Evolutionary conservation across 495 filamentous ascomycete species (phyloP), one percentile per base, ranked within the genome.

Genomic region (Cercophora newfieldiana): DNA sequence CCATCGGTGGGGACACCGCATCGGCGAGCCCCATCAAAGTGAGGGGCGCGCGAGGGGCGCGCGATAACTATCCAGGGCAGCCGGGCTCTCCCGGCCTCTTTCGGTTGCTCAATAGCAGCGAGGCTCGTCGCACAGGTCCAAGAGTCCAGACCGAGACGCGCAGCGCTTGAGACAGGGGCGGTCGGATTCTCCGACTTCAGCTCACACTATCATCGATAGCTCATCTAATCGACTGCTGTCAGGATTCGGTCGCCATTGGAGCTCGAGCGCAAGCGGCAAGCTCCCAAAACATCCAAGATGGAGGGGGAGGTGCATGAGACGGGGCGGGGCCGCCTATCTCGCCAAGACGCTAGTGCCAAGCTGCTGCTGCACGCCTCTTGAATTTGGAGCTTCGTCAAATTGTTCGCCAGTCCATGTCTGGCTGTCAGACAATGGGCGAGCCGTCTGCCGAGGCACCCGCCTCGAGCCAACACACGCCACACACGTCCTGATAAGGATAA

Each of bases 271-370:
- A 54, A 54, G 50, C 37, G 18, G 37, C 37, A 14, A 54, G 50
- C 21, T 24, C 50, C 25, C 50, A 26, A 54, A 26, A 22, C 50
- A 26, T 54, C 50, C 16, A 54, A 54, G n/a, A 26, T 22, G 25
- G 50, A 14, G 50, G 50, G 50, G 19, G 57, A 19, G 30, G 7
- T 60, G 58, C 31, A 48, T 60, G 58, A n/a, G n/a, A 28, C n/a
- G 33, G 58, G 58, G 22, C 22, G 33, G 58, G 57, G 55, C 55
- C 58, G 31, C 22, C 58, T 60, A 60, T 60, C 58, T 60, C 58
- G 58, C 58, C 58, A 60, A 60, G 58, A 18, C 58, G 58, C 58
- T 60, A 60, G 58, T 44, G 37, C 29, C 31, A 60, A 47, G 58
- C 58, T 58, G 24, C 18, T 21, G n/a, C 18, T 33, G 37, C 37